Evolutionary conservation across 2,329 filamentous ascomycete species (phyloP).

Genomic region (Grosmannia clavigera): DNA sequence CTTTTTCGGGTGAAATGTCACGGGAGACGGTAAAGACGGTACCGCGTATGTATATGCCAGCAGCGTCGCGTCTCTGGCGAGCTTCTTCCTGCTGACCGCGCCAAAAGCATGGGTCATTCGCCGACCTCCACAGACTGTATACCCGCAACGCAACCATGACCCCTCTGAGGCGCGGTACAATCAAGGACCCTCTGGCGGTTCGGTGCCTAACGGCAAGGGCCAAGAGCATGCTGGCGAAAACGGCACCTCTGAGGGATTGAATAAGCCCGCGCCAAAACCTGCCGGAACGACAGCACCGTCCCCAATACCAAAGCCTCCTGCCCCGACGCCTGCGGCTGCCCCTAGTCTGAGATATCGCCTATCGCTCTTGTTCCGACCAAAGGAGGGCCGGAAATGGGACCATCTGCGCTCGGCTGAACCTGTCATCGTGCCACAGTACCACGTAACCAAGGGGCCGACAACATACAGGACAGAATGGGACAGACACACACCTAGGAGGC

Average conservation of each 20-base stretch:
- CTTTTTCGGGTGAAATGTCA: neutral
- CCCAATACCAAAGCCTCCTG: neutral
- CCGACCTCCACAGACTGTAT: slow-evolving; percentile 11
- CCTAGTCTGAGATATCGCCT: slow-evolving; percentile 15
- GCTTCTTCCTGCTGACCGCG: neutral
- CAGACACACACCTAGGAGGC: neutral
- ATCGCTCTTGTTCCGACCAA: slow-evolving; percentile 31
- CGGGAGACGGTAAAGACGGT: slow-evolving; percentile 7
- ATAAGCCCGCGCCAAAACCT: neutral
- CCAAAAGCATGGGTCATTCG: slow-evolving; percentile 13
- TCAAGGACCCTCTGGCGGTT: neutral
- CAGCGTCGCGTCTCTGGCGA: neutral
- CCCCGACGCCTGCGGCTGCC: neutral
- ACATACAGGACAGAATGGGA: neutral
- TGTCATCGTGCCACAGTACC: slow-evolving; percentile 36
- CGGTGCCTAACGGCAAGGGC: neutral
- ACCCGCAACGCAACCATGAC: slow-evolving; percentile 13
- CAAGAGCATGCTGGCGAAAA: neutral
- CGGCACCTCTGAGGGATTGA: neutral
- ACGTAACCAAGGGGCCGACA: slow-evolving; percentile 4
- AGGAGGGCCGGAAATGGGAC: slow-evolving; percentile 41
- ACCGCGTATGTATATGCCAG: slow-evolving; percentile 8
- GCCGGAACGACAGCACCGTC: neutral
- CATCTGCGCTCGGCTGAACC: slow-evolving; percentile 46
- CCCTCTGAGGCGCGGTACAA: slow-evolving; percentile 9